phyloP scores from a whole-genome alignment of 306 rosid genomes.

The Rubus idaeus region DNA sequence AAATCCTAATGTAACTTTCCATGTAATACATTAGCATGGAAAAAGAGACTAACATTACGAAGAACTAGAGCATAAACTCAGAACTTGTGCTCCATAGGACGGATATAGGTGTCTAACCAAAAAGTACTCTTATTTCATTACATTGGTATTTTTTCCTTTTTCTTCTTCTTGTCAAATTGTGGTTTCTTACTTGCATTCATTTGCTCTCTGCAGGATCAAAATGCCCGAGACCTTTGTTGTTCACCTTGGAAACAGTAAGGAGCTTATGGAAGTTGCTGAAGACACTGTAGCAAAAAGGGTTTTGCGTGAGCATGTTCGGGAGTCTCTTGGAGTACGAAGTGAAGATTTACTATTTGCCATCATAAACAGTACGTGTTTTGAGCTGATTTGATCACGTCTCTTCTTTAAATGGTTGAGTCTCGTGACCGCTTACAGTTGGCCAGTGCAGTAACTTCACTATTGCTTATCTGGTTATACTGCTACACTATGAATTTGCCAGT shows the following conservation, averaged over 20 bases:
- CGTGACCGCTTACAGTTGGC: background rate
- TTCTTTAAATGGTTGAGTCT: background rate
- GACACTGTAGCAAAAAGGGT: conserved; percentile 78
- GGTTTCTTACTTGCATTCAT: background rate
- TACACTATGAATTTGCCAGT: background rate
- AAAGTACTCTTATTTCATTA: background rate
- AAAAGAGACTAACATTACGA: background rate
- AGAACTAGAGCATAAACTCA: background rate
- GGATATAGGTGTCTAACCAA: background rate
- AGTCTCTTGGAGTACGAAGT: conserved; percentile 82
- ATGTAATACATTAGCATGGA: background rate
- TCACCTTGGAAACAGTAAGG: conserved; percentile 99
- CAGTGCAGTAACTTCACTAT: background rate
- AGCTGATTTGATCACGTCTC: background rate
- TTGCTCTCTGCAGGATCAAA: conserved; percentile 53
- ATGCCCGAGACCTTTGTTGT: conserved; percentile 93
- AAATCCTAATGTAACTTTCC: background rate
- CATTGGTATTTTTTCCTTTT: background rate
- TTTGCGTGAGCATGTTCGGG: conserved; percentile 89
- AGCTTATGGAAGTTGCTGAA: conserved; percentile 95
- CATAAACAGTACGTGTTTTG: conserved; percentile 61
- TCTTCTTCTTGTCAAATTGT: background rate
- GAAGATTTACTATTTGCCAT: conserved; percentile 90
- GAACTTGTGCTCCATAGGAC: background rate
- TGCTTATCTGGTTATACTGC: conserved; percentile 2